Evolutionary conservation across 2,329 filamentous ascomycete genomes (phyloP).

Genomic region (Tolypocladium pustulatum): DNA sequence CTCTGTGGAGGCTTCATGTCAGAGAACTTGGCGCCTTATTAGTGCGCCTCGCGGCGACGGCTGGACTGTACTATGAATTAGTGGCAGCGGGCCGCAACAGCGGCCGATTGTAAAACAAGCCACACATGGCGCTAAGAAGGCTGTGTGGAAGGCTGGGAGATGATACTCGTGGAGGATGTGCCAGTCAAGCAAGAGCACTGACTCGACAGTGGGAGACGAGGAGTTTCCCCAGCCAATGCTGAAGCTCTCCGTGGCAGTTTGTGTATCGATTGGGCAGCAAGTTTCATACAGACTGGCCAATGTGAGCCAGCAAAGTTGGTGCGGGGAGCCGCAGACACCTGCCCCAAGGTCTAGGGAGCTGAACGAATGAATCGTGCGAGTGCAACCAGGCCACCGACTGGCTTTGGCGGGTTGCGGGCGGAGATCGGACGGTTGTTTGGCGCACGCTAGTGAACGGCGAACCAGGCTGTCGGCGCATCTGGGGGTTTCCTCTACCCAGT

Average conservation of each 20-base stretch:
- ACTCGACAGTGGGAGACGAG: not conserved
- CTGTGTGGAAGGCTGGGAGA: not conserved
- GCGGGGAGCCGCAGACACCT: not conserved
- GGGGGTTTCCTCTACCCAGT: not conserved
- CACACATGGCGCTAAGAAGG: not conserved
- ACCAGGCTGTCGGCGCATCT: not conserved
- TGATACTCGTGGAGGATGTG: not conserved
- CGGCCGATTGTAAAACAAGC: not conserved
- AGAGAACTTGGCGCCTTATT: not conserved
- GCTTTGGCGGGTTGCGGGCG: not conserved
- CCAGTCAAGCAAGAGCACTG: not conserved
- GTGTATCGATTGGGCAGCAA: not conserved
- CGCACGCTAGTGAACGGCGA: not conserved
- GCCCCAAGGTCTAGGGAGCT: not conserved
- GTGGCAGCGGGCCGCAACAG: not conserved
- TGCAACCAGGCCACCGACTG: not conserved
- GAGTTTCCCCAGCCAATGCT: not conserved
- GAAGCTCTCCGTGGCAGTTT: not conserved
- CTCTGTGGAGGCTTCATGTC: not conserved
- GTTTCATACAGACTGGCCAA: not conserved
- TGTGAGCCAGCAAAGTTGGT: not conserved
- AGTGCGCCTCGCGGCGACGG: not conserved
- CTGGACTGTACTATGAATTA: not conserved
- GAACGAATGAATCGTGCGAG: not conserved
- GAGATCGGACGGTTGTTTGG: not conserved